A percentile compares a stretch with the other conserved stretches of the same genome.
Evolutionary conservation across 176 grass and related monocot species (phyloP).

Genomic region (Ampelocalamus luodianensis): DNA sequence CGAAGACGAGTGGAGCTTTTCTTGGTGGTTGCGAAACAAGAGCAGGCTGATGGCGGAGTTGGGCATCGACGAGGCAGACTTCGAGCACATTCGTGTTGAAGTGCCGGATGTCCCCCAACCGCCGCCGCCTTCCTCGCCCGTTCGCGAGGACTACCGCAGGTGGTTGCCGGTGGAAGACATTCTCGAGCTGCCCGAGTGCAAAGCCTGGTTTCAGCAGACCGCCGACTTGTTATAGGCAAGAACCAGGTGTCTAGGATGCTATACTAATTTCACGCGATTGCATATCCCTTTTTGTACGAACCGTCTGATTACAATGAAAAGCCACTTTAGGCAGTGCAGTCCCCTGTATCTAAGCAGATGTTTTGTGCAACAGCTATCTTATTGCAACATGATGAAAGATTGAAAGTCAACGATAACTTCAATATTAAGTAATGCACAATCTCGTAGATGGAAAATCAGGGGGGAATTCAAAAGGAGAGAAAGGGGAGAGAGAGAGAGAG

Average conservation of each 20-base stretch:
- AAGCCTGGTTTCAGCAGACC: not conserved
- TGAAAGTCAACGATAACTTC: too few relatives aligned
- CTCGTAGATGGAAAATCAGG: not conserved
- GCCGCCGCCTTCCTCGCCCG: too few relatives aligned
- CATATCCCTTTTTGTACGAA: too few relatives aligned
- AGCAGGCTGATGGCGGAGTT: not conserved
- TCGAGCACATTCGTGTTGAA: not conserved
- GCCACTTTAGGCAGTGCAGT: too few relatives aligned
- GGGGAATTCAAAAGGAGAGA: too few relatives aligned
- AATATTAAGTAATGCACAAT: not conserved
- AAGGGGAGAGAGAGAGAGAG: too few relatives aligned
- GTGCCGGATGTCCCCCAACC: not conserved
- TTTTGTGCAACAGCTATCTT: too few relatives aligned
- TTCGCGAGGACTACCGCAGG: not conserved
- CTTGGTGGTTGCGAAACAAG: conserved; percentile 2
- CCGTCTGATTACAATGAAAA: too few relatives aligned
- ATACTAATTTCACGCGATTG: too few relatives aligned
- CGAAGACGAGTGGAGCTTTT: not conserved
- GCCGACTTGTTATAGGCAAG: not conserved
- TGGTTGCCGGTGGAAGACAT: not conserved
- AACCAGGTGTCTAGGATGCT: not conserved
- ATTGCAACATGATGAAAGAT: too few relatives aligned
- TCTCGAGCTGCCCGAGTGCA: not conserved
- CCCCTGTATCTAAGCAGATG: too few relatives aligned
- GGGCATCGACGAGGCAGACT: not conserved